Base-by-base conservation (phyloP, 2,329 filamentous ascomycete species). In the Fusarium sp. region DNA sequence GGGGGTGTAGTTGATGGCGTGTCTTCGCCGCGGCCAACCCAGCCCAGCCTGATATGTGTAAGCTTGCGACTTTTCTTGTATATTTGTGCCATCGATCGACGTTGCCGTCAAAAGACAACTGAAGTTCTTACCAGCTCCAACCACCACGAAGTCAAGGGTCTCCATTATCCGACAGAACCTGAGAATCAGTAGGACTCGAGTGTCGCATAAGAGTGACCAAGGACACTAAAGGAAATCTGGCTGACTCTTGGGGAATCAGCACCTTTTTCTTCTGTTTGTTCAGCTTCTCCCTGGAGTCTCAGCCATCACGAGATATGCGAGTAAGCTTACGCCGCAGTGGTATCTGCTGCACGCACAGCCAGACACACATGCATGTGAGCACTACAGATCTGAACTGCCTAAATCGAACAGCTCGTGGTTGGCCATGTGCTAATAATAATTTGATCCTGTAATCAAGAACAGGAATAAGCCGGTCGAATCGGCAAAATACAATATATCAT, bases 11-110 rank as follows among this genome's bases (percentile, higher is more conserved):
- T 66, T 87, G 80, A 52, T 84, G 83, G 72, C 87, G 88, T 21
- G 86, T 86, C 76, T 90, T 90, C 46, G 89, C 86, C 20, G 85
- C 83, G 2, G 82, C 84, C 31, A 92, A 80, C 21, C 90, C 90
- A 72, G 81, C 82, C 80, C 73, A 77, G 27, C 77, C 74, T 77
- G 21, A 11, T 11, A 25, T 11, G 36, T 27, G 41, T 51, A 27
- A 68, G 55, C 55, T 60, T 23, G 8, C 15, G 10, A 8, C 4
- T 37, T n/a, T 45, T 37, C 15, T 45, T 4, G 18, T 14, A 29
- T 7, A 1, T 11, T 20, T 11, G 15, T 15, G 11, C 10, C 9
- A 33, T 31, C n/a, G 11, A 33, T 31, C n/a, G 11, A 50, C 4
- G 11, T 31, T 14, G 4, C 9, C 31, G 11, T 20, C 17, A 11